These are phyloP conservation scores for Fusarium albosuccineum DNA, from an alignment of 2,329 filamentous ascomycete genomes.

Conservation along the genomic window DNA sequence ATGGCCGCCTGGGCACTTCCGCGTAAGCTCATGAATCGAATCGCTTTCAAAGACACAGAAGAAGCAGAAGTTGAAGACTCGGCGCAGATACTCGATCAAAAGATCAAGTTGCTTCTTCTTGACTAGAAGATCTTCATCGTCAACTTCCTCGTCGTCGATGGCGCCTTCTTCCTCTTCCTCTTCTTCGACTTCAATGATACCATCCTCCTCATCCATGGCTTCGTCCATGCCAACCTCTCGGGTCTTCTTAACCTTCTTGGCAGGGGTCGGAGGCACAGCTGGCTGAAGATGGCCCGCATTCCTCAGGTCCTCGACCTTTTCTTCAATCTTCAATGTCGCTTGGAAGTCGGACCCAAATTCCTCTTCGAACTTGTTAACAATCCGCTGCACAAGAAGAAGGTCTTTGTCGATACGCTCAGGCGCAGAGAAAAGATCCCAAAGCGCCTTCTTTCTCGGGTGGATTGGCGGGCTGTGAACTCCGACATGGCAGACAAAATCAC, in stretches of 20 bases:
- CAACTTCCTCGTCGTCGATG: constrained; percentile 85
- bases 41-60: constrained; percentile 99
- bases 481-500: constrained; percentile 97
- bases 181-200: constrained; percentile 78
- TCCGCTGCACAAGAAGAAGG: constrained; percentile 81
- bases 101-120: constrained; percentile 99
- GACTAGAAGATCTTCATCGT: constrained; percentile 88
- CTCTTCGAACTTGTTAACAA: constrained; percentile 86
- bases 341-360: constrained; percentile 84
- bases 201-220: constrained; percentile 73
- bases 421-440: constrained; percentile 96
- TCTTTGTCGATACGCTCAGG: constrained; percentile 95
- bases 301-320: constrained; percentile 85
- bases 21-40: constrained; percentile 93
- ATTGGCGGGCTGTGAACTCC: constrained; percentile 92
- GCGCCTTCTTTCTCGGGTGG: constrained; percentile 90
- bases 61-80: constrained; percentile 99
- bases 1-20: constrained; percentile 98
- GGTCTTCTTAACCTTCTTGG: constrained; percentile 72
- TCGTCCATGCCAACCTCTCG: constrained; percentile 72
- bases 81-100: constrained; percentile 93
- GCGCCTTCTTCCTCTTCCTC: constrained; percentile 87
- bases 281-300: constrained; percentile 83
- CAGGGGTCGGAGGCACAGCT: constrained; percentile 62
- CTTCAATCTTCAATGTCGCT: constrained; percentile 83